Conservation (phyloP, 1,284 basidiomycete species). For the Limonomyces culmigenus region DNA sequence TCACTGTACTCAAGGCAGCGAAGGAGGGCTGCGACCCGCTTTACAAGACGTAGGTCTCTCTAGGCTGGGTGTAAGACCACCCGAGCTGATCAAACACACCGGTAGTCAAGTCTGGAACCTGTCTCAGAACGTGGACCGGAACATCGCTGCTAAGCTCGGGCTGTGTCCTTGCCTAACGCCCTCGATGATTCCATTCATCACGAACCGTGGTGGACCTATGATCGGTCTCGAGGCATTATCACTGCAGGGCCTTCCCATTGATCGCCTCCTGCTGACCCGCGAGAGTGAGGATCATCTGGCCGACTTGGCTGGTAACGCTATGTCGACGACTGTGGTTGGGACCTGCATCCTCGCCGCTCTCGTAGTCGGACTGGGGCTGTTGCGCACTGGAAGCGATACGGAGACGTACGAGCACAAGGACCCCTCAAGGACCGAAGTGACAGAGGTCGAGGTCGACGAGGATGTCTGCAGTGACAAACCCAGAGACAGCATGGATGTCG, state of each 20-base stretch:
- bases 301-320: conserved; percentile 90
- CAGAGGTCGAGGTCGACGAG: conserved; percentile 13
- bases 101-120: conserved; percentile 82
- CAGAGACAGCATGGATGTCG: conserved; percentile 30
- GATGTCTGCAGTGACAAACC: conserved; percentile 3
- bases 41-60: conserved; percentile 60
- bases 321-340: conserved; percentile 93
- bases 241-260: conserved; percentile 85
- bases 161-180: conserved; percentile 89
- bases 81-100: conserved; percentile 4
- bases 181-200: conserved; percentile 92
- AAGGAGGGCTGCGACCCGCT: conserved; percentile 68
- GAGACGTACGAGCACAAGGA: conserved; percentile 44
- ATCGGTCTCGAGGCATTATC: conserved; percentile 85
- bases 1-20: conserved; percentile 71
- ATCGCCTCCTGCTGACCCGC: conserved; percentile 80
- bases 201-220: conserved; percentile 93
- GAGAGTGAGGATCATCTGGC: conserved; percentile 90
- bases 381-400: conserved; percentile 45
- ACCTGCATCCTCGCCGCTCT: conserved; percentile 78
- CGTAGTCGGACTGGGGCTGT: conserved; percentile 42
- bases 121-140: conserved; percentile 92
- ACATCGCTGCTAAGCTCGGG: conserved; percentile 66
- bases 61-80: conserved; percentile 1
- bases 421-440: conserved; percentile 16